These are phyloP conservation scores for Eucalyptus grandis DNA, from an alignment of 345 rosid species.

Conservation along the genomic window DNA sequence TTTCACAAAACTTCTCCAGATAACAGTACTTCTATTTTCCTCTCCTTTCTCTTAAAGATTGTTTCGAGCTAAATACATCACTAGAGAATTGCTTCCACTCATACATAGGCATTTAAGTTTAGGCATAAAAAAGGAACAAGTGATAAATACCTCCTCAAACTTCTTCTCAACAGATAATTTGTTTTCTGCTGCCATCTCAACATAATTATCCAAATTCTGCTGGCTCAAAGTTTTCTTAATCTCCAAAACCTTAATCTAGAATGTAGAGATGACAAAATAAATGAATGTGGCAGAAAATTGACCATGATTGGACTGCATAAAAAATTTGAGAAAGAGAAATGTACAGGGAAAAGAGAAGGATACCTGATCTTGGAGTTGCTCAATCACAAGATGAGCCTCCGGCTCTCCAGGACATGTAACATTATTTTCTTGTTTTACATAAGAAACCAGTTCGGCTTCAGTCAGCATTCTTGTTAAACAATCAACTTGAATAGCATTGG, in stretches of 20 bases:
- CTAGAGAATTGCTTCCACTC: neutral
- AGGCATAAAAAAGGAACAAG: neutral
- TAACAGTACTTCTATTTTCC: neutral
- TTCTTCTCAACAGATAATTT: conserved; percentile 39
- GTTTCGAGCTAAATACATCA: neutral
- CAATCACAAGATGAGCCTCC: conserved; percentile 57
- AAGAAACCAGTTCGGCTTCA: conserved; percentile 11
- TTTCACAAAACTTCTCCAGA: neutral
- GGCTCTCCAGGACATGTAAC: conserved; percentile 32
- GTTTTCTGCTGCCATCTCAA: conserved; percentile 46
- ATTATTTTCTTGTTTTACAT: conserved; percentile 9
- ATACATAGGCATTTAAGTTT: neutral
- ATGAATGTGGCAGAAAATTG: neutral
- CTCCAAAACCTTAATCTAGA: conserved; percentile 60
- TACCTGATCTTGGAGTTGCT: conserved; percentile 92
- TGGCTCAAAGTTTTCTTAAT: conserved; percentile 56
- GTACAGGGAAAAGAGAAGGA: neutral
- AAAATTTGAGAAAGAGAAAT: neutral
- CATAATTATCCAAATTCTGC: conserved; percentile 48
- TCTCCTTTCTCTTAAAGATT: neutral
- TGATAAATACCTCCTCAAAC: conserved; percentile 52
- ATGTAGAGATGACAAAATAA: neutral
- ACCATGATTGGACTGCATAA: neutral
- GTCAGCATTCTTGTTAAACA: conserved; percentile 41
- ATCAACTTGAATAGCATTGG: conserved; percentile 51